Conservation (phyloP, 2,329 filamentous ascomycete genomes). For the Scleromitrula shiraiana region DNA sequence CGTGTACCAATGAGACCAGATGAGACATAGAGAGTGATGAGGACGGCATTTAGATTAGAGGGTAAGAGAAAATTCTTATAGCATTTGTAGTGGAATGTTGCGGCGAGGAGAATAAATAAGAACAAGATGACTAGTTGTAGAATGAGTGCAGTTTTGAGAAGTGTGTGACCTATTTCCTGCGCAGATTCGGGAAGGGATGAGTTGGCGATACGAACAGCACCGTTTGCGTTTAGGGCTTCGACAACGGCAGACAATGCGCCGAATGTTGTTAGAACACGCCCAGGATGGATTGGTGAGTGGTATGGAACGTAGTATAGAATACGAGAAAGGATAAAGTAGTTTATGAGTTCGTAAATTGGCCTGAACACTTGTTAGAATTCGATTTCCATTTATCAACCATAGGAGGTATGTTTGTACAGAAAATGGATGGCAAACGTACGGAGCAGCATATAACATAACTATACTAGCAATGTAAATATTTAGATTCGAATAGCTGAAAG, state of each 20-base stretch:
- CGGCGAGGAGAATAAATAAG: conserved; percentile 41
- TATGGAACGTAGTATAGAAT: conserved; percentile 55
- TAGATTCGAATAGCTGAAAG: conserved; percentile 41
- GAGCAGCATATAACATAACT: conserved; percentile 25
- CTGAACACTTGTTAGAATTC: conserved; percentile 25
- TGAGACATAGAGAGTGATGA: conserved; percentile 45
- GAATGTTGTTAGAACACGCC: conserved; percentile 39
- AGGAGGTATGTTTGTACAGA: too few species aligned
- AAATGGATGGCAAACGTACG: conserved; percentile 14
- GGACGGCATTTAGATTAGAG: conserved; percentile 22
- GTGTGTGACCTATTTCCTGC: conserved; percentile 36
- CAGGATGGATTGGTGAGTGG: conserved; percentile 43
- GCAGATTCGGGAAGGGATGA: conserved; percentile 32
- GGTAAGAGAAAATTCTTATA: conserved; percentile 27
- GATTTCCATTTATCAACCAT: background rate
- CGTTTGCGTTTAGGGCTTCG: conserved; percentile 41
- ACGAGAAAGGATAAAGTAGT: conserved; percentile 53
- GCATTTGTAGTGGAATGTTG: conserved; percentile 41
- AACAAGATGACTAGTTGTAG: conserved; percentile 47
- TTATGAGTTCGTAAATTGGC: conserved; percentile 52
- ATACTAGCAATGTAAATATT: conserved; percentile 38
- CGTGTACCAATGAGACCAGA: conserved; percentile 42
- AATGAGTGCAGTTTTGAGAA: conserved; percentile 44
- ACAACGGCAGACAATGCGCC: conserved; percentile 39
- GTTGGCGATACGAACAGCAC: conserved; percentile 42